Evolutionary conservation across 2,329 filamentous ascomycete genomes (phyloP).

Genomic region (Taxawa tesnikishii): DNA sequence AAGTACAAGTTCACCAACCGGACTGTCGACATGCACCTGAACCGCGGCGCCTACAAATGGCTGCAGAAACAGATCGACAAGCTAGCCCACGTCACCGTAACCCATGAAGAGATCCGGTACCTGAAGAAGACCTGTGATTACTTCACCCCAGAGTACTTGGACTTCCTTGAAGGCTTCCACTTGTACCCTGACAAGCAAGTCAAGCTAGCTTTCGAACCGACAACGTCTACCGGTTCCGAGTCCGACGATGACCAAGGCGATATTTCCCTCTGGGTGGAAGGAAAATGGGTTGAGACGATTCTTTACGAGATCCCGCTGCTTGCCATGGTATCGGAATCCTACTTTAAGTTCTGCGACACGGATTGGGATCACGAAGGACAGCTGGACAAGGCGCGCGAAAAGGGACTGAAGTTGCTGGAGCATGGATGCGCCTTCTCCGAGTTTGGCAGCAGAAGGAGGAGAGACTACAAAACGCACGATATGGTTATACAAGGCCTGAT

Average conservation of each 20-base stretch:
- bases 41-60: slow-evolving; percentile 72
- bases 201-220: slow-evolving; percentile 49
- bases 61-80: slow-evolving; percentile 72
- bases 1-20: slow-evolving; percentile 93
- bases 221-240: slow-evolving; percentile 11
- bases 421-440: slow-evolving; percentile 84
- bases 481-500: slow-evolving; percentile 80
- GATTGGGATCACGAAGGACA: slow-evolving; percentile 87
- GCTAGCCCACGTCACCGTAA: slow-evolving; percentile 69
- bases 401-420: slow-evolving; percentile 66
- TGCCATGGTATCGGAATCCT: slow-evolving; percentile 85
- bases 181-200: slow-evolving; percentile 75
- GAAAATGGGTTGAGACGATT: slow-evolving; percentile 88
- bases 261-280: slow-evolving; percentile 63
- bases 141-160: slow-evolving; percentile 63
- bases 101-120: slow-evolving; percentile 67
- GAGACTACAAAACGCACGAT: slow-evolving; percentile 92
- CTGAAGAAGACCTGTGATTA: slow-evolving; percentile 71
- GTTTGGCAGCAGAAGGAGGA: slow-evolving; percentile 77
- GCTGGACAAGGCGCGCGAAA: slow-evolving; percentile 70
- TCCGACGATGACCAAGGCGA: slow-evolving; percentile 59
- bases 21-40: slow-evolving; percentile 86
- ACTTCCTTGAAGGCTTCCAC: slow-evolving; percentile 70
- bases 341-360: slow-evolving; percentile 90
- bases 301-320: slow-evolving; percentile 94